A percentile compares a stretch with the other conserved stretches of the same genome.
Evolutionary conservation across 148 eudicot species (phyloP).

Genomic region (Camellia lanceoleosa): DNA sequence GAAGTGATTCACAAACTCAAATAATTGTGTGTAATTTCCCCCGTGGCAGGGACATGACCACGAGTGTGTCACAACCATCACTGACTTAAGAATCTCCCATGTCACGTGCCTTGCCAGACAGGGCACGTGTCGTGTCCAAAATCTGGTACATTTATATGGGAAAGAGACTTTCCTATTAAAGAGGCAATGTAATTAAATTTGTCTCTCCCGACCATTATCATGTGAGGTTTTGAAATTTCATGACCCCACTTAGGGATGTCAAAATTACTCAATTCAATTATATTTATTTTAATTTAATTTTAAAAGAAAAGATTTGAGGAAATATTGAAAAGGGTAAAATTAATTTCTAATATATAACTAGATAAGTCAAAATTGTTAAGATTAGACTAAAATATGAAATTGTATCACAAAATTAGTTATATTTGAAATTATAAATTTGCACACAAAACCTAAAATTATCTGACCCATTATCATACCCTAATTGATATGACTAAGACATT

Average conservation of each 20-base stretch:
- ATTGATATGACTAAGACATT: too few relatives aligned
- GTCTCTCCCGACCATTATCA: constrained; percentile 24
- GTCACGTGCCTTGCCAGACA: constrained; percentile 36
- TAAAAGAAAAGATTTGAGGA: too few relatives aligned
- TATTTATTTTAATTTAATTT: not conserved
- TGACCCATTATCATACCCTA: too few relatives aligned
- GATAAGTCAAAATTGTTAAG: too few relatives aligned
- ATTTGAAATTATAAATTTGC: too few relatives aligned
- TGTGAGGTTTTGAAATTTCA: not conserved
- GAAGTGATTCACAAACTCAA: not conserved
- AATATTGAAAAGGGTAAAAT: too few relatives aligned
- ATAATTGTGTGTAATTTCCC: constrained; percentile 23
- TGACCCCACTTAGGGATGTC: not conserved
- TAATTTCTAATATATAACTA: too few relatives aligned
- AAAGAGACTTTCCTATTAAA: not conserved
- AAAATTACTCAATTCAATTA: too few relatives aligned
- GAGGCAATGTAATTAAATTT: constrained; percentile 20
- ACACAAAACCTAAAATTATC: too few relatives aligned
- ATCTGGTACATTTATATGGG: constrained; percentile 5
- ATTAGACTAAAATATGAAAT: too few relatives aligned
- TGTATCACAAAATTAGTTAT: too few relatives aligned
- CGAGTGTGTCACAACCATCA: constrained; percentile 30
- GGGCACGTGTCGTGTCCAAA: constrained; percentile 34
- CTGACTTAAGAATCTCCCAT: not conserved
- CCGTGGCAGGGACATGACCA: constrained; percentile 43